Evolutionary conservation across 257 asterid genomes (phyloP), one percentile per base, ranked within the genome.

Genomic region (Osmanthus fragrans): DNA sequence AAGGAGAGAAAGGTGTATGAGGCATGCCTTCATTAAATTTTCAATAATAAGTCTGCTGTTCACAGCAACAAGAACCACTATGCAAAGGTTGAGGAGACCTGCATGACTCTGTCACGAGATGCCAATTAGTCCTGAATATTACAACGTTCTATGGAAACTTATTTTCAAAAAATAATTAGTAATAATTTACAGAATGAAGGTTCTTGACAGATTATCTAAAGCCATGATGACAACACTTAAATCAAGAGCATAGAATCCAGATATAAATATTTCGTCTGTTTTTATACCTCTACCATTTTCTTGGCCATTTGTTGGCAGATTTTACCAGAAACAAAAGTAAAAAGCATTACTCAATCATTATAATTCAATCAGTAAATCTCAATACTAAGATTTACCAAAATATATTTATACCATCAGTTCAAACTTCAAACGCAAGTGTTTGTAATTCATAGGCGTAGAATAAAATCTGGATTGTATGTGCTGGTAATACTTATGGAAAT

Each of bases 51-150:
- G 97, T 85, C 99, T 90, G 88, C 99, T 81, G 87, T 96, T 96
- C 85, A 96, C 97, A 54, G 99, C 97, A 67, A 93, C 96, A 82
- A 96, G 99, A 85, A 96, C 99, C 90, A 96, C 99, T 58, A 96
- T 85, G 84, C 99, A 96, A 77, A 96, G 98, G 85, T 96, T 96
- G 91, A 96, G 92, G 54, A 96, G 92, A 58, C 99, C 99, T 56
- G 99, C 99, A 87, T 96, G 99, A 86, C 98, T 96, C 99, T 96
- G 91, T 79, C 85, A 86, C 71, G 84, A 77, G 80, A 89, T 39
- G 77, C 73, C 58, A 63, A 72, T 79, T 73, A 86, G 78, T 79
- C 73, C 29, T 81, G 72, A 76, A 73, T 70, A 80, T 49, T 64
- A 76, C 54, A 58, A 40, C 25, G 30, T 16, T 34, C 67, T 32